These are phyloP conservation scores for Phytophthora crassamura DNA, from an alignment of 352 stramenopile species.

Conservation along the genomic window DNA sequence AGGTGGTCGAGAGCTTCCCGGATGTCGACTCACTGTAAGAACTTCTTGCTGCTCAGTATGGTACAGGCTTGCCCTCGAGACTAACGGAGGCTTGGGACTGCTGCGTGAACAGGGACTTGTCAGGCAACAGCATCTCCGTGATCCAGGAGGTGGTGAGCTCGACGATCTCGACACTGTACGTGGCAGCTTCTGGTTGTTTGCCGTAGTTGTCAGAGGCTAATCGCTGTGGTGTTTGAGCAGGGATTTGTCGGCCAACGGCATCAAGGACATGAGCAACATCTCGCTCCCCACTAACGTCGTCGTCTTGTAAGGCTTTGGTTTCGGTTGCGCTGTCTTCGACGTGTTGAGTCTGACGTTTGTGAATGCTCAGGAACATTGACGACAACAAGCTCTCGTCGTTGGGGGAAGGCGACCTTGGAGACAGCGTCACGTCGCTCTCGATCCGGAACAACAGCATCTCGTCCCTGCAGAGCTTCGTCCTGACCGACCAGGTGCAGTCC, in stretches of 20 bases:
- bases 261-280: conserved; percentile 29
- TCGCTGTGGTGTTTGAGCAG: conserved; percentile 13
- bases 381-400: conserved; percentile 29
- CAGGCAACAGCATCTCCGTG: conserved; percentile 26
- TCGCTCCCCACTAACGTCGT: conserved; percentile 31
- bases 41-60: background rate
- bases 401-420: conserved; percentile 20
- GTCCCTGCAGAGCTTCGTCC: conserved; percentile 34
- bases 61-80: background rate
- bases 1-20: conserved; percentile 38
- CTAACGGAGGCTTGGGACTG: background rate
- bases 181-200: background rate
- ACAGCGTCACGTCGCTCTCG: conserved; percentile 38
- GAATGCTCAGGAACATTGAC: conserved; percentile 28
- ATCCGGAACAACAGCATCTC: conserved; percentile 49
- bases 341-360: conserved; percentile 1
- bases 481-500: conserved; percentile 23
- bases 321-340: background rate
- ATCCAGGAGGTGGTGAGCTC: conserved; percentile 17
- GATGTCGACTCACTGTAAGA: conserved; percentile 35
- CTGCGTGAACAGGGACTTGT: conserved; percentile 28
- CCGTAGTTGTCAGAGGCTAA: conserved; percentile 3
- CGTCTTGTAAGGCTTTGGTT: conserved; percentile 27
- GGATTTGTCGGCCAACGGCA: conserved; percentile 37
- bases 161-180: conserved; percentile 31